Percentiles rank a stretch among this genome's conserved stretches.
These are phyloP conservation scores for Iris pallida DNA, from an alignment of 116 monocot species.

Conservation along the genomic window DNA sequence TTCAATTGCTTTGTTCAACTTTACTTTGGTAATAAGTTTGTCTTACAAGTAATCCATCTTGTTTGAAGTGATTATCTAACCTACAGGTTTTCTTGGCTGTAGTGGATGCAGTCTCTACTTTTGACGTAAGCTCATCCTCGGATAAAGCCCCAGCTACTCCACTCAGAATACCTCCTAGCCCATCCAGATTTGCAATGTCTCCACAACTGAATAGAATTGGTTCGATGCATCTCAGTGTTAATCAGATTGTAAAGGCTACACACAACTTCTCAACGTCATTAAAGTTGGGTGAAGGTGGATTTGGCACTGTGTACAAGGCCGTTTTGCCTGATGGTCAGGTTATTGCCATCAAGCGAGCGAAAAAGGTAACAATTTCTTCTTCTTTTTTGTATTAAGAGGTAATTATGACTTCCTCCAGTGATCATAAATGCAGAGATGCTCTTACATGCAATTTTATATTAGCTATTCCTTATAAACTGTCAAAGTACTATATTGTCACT, in stretches of 20 bases:
- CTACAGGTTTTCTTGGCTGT: slow-evolving; percentile 8
- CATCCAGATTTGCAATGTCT: slow-evolving; percentile 51
- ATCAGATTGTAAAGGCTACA: slow-evolving; percentile 65
- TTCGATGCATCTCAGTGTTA: slow-evolving; percentile 45
- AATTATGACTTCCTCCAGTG: not conserved
- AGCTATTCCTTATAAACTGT: not conserved
- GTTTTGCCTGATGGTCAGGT: slow-evolving; percentile 58
- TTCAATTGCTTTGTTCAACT: not conserved
- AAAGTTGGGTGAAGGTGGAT: slow-evolving; percentile 75
- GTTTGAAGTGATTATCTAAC: slow-evolving; percentile 6
- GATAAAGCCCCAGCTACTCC: slow-evolving; percentile 24
- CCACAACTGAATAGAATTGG: slow-evolving; percentile 48
- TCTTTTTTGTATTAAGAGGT: not conserved
- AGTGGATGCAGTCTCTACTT: slow-evolving; percentile 30
- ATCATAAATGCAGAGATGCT: not conserved
- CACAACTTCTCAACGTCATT: slow-evolving; percentile 71
- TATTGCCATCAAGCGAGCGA: slow-evolving; percentile 74
- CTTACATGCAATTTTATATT: not conserved
- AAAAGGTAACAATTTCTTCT: slow-evolving; percentile 49
- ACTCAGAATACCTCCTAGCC: slow-evolving; percentile 39
- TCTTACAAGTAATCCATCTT: not conserved
- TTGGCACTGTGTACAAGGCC: slow-evolving; percentile 81
- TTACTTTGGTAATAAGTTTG: not conserved
- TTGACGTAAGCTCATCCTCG: slow-evolving; percentile 17
- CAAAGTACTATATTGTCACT: not conserved